Evolutionary conservation across 306 rosid species (phyloP).

Genomic region (Lotus japonicus): DNA sequence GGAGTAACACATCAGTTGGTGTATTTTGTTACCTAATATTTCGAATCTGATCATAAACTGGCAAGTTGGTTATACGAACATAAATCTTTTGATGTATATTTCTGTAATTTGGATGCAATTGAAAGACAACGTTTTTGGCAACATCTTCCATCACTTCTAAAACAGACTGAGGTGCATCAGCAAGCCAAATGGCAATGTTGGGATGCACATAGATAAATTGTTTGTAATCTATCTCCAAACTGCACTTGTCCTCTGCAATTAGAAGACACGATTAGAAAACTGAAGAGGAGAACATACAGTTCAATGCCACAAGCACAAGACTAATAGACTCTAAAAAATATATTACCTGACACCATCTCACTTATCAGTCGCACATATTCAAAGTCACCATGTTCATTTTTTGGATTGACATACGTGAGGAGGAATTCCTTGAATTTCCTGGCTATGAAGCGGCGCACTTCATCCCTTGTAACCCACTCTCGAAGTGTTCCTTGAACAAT

Average conservation of each 20-base stretch:
- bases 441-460: slow-evolving; percentile 88
- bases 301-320: not conserved
- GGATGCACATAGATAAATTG: slow-evolving; percentile 92
- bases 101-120: slow-evolving; percentile 76
- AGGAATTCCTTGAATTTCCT: slow-evolving; percentile 81
- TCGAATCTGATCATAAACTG: slow-evolving; percentile 95
- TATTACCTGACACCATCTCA: slow-evolving; percentile 93
- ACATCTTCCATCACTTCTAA: slow-evolving; percentile 99
- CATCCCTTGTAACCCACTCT: slow-evolving; percentile 98
- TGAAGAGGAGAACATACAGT: not conserved
- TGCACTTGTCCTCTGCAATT: slow-evolving; percentile 79
- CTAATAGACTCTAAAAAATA: not conserved
- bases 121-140: slow-evolving; percentile 84
- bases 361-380: slow-evolving; percentile 82
- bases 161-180: slow-evolving; percentile 97
- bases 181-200: slow-evolving; percentile 98
- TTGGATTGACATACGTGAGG: slow-evolving; percentile 67
- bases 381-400: slow-evolving; percentile 56
- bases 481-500: slow-evolving; percentile 90
- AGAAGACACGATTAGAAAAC: not conserved
- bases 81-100: slow-evolving; percentile 82
- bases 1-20: not conserved
- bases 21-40: slow-evolving; percentile 64
- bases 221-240: slow-evolving; percentile 95
- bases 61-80: slow-evolving; percentile 84